Evolutionary conservation across 768 basidiomycete genomes (phyloP), one percentile per base, ranked within the genome.

Genomic region (Phaffia tasmanica): DNA sequence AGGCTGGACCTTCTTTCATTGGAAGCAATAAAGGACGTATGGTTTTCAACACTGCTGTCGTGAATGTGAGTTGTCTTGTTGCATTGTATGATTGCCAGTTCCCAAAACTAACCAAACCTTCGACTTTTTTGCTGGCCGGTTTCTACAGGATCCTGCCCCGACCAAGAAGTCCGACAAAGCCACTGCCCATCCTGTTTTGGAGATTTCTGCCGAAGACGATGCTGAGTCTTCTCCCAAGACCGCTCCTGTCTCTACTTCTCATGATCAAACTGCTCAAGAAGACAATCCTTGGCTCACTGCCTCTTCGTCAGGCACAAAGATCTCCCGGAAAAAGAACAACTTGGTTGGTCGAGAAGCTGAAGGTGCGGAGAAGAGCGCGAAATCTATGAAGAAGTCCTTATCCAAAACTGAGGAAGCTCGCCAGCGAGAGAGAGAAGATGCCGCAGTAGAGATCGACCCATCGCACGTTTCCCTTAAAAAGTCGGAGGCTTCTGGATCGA

Each of bases 211-310:
- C 63, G 82, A 84, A 0, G 42, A n/a, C 57, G 27, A 58, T 53
- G 69, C 69, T 25, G 62, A 14, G 59, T 58, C 66, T 25, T 2
- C 80, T 75, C 8, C 76, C 49, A 60, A 63, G 42, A 69, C 70
- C 70, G 19, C 71, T 62, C 59, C 68, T 71, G 6, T 62, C 69
- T 30, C 74, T 74, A 25, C 69, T 76, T 29, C 65, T 19, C 32
- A 25, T 62, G 46, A 35, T 3, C 57, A 66, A 14, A 27, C 63
- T 11, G 67, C 57, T 19, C 57, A 48, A n/a, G 73, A 74, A 23
- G 67, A 70, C 14, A 98, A 98, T 75, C 93, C 93, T 14, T 97
- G 94, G 91, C 84, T 95, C 21, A 76, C 77, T 0, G 77, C 75
- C n/a, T 51, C 72, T 1, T 51, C 61, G 14, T 18, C 19, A 0